phyloP scores from a whole-genome alignment of 2,329 filamentous ascomycete genomes.

The Penicillium italicum region DNA sequence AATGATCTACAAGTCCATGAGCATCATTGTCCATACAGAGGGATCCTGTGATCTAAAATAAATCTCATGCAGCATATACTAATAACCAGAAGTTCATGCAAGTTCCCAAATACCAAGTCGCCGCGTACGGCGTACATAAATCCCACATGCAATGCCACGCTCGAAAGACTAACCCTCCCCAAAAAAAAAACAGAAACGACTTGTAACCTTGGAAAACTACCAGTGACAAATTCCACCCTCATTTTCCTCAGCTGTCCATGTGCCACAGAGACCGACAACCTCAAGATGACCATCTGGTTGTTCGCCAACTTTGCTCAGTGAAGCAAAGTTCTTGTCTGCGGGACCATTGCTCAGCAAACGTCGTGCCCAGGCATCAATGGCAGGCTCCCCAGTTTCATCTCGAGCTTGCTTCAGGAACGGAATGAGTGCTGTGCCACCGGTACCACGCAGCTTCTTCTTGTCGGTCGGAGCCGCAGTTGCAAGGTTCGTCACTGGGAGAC shows the following conservation, averaged over 20 bases:
- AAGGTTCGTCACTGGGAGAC: conserved; percentile 53
- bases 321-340: conserved; percentile 33
- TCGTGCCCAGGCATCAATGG: conserved; percentile 65
- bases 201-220: conserved; percentile 28
- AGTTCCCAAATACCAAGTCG: not conserved
- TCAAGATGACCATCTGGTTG: conserved; percentile 54
- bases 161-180: conserved; percentile 7
- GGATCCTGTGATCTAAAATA: not conserved
- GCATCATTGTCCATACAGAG: not conserved
- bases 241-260: conserved; percentile 84
- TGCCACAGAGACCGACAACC: conserved; percentile 71
- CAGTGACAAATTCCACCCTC: conserved; percentile 61
- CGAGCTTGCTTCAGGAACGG: conserved; percentile 95
- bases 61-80: not conserved
- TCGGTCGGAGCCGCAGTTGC: conserved; percentile 41
- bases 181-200: not conserved
- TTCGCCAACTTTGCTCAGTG: conserved; percentile 53
- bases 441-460: conserved; percentile 70
- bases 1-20: not conserved
- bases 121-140: not conserved
- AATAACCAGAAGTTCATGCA: not conserved
- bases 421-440: conserved; percentile 88
- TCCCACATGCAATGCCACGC: conserved; percentile 17
- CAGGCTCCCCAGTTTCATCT: conserved; percentile 91
- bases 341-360: conserved; percentile 55